phyloP scores from a whole-genome alignment of 2,329 filamentous ascomycete genomes.

The Colletotrichum sp. region DNA sequence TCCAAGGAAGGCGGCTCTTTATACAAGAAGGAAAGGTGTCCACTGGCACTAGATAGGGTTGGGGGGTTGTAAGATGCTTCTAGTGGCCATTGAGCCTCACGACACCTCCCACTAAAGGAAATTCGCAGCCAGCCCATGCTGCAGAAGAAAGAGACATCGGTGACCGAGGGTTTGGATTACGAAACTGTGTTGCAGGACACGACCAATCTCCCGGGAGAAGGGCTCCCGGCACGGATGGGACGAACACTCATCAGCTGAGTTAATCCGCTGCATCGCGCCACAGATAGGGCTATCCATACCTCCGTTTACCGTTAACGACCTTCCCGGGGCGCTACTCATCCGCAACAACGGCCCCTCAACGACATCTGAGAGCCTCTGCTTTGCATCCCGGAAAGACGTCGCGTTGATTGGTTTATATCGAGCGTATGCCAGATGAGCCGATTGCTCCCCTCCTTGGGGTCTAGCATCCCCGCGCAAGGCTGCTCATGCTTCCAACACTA shows the following conservation, averaged over 20 bases:
- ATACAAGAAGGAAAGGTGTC: background rate
- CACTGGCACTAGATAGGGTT: background rate
- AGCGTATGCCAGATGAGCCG: background rate
- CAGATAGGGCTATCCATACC: conserved; percentile 9
- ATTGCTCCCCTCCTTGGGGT: background rate
- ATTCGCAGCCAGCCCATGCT: background rate
- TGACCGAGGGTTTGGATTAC: background rate
- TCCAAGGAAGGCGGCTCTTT: background rate
- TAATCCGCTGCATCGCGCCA: background rate
- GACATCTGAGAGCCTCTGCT: background rate
- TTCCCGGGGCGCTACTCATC: background rate
- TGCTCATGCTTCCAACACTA: background rate
- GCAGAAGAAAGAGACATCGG: background rate
- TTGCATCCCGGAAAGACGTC: background rate
- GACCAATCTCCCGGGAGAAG: conserved; percentile 9
- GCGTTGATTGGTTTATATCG: background rate
- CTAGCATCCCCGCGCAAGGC: background rate
- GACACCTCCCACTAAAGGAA: background rate
- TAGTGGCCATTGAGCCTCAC: background rate
- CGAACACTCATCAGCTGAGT: background rate
- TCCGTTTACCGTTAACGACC: background rate
- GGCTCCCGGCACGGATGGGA: conserved; percentile 8
- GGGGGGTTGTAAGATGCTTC: background rate
- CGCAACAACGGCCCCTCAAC: background rate
- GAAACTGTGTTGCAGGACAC: background rate